A percentile compares a stretch with the other conserved stretches of the same genome.
phyloP scores from a whole-genome alignment of 2,329 filamentous ascomycete species.

The Colletotrichum siamense region DNA sequence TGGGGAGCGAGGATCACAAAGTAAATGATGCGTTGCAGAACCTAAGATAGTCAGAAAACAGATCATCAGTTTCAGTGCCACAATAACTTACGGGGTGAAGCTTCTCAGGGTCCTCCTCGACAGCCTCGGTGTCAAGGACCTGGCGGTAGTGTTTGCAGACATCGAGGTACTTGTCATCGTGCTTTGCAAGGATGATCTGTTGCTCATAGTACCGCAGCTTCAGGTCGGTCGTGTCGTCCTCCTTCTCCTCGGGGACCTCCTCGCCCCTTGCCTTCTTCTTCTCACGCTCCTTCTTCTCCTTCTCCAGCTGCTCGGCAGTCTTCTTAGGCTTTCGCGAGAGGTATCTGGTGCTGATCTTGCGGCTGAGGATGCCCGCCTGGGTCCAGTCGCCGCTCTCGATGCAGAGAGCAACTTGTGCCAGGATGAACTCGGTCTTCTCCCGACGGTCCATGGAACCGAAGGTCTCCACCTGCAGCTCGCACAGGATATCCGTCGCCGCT shows the following conservation, averaged over 20 bases:
- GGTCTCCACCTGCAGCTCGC: constrained; percentile 97
- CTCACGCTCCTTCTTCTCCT: constrained; percentile 87
- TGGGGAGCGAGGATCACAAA: constrained; percentile 96
- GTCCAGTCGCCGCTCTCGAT: constrained; percentile 97
- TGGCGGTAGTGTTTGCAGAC: constrained; percentile 98
- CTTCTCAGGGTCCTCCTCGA: constrained; percentile 87
- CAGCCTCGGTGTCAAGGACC: constrained; percentile 93
- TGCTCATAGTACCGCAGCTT: constrained; percentile 98
- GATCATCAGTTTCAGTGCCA: neutral
- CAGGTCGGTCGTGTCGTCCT: constrained; percentile 93
- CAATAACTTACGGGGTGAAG: constrained; percentile 74
- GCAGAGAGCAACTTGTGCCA: constrained; percentile 92
- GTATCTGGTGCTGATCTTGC: constrained; percentile 97
- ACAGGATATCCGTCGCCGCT: constrained; percentile 89
- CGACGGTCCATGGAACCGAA: constrained; percentile 97
- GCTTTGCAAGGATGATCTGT: constrained; percentile 93
- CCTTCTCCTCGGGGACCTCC: constrained; percentile 77
- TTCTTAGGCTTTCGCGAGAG: constrained; percentile 91
- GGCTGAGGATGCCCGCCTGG: constrained; percentile 89
- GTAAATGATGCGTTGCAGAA: constrained; percentile 94
- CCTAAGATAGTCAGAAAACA: constrained; percentile 51
- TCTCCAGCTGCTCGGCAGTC: constrained; percentile 85
- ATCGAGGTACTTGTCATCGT: constrained; percentile 96
- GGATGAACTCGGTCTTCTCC: constrained; percentile 98
- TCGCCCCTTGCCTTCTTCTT: constrained; percentile 82